Evolutionary conservation across 441 rosid genomes (phyloP).

Genomic region (Adansonia madagascariensis): DNA sequence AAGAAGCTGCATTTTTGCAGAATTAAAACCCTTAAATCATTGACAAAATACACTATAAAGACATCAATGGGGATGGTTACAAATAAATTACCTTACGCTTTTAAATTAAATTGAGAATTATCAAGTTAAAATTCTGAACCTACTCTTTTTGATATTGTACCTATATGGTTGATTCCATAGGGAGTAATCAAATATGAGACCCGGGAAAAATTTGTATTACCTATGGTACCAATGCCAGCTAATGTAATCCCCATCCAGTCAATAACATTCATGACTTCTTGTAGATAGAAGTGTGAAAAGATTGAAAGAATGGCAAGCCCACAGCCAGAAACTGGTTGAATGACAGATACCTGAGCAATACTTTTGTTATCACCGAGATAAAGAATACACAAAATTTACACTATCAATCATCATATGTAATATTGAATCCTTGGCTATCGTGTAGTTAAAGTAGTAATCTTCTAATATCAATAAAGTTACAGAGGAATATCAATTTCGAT

Average conservation of each 20-base stretch:
- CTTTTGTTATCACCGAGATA: slow-evolving; percentile 17
- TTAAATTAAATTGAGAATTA: neutral
- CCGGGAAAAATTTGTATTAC: slow-evolving; percentile 46
- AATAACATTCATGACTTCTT: slow-evolving; percentile 90
- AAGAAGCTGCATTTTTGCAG: slow-evolving; percentile 4
- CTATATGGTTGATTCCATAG: slow-evolving; percentile 16
- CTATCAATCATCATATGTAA: slow-evolving; percentile 19
- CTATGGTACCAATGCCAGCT: slow-evolving; percentile 95
- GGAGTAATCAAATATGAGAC: slow-evolving; percentile 21
- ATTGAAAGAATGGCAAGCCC: slow-evolving; percentile 92
- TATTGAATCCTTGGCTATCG: slow-evolving; percentile 11
- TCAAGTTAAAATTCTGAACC: neutral
- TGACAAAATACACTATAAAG: neutral
- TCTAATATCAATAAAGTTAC: neutral
- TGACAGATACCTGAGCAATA: slow-evolving; percentile 76
- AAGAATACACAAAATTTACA: slow-evolving; percentile 5
- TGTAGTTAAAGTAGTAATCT: slow-evolving; percentile 7
- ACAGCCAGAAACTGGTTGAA: slow-evolving; percentile 97
- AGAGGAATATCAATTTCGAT: neutral
- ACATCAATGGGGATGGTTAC: neutral
- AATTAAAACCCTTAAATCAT: slow-evolving; percentile 8
- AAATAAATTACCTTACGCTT: neutral
- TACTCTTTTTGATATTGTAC: neutral
- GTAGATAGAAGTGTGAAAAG: slow-evolving; percentile 91
- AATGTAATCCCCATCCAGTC: slow-evolving; percentile 96